These are phyloP conservation scores for Vitis hybrid DNA, from an alignment of 177 flowering plant genomes.

Conservation along the genomic window DNA sequence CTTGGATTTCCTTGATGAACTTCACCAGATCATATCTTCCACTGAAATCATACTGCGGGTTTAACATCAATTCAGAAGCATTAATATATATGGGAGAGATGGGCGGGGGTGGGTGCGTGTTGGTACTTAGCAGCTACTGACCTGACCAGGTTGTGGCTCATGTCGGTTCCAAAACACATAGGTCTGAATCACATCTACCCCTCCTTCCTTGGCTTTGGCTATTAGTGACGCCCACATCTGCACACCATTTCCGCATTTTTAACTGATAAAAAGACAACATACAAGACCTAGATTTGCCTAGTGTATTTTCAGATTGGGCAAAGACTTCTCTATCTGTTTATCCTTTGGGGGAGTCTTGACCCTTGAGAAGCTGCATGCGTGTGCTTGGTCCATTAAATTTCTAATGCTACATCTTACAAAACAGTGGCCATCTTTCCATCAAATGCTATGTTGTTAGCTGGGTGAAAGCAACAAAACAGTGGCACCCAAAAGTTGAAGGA, in stretches of 20 bases:
- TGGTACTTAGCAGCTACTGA: slow-evolving; percentile 4
- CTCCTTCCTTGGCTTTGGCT: slow-evolving; percentile 74
- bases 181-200: slow-evolving; percentile 75
- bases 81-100: neutral
- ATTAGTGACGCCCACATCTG: slow-evolving; percentile 90
- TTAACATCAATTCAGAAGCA: neutral
- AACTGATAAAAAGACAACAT: too few relatives aligned
- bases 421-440: too few relatives aligned
- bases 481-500: too few relatives aligned
- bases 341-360: too few relatives aligned
- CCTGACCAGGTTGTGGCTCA: slow-evolving; percentile 81
- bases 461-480: too few relatives aligned
- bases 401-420: too few relatives aligned
- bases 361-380: too few relatives aligned
- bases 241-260: neutral
- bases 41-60: slow-evolving; percentile 64
- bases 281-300: too few relatives aligned
- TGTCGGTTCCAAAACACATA: slow-evolving; percentile 87
- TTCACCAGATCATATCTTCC: slow-evolving; percentile 65
- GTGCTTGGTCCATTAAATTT: too few relatives aligned
- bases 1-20: slow-evolving; percentile 67
- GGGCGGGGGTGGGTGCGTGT: neutral
- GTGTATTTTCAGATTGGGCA: too few relatives aligned
- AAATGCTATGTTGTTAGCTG: too few relatives aligned
- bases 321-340: too few relatives aligned